A percentile compares a stretch with the other conserved stretches of the same genome.
Conservation (phyloP, 2,329 filamentous ascomycete genomes). For the Aureobasidium mangrovei region DNA sequence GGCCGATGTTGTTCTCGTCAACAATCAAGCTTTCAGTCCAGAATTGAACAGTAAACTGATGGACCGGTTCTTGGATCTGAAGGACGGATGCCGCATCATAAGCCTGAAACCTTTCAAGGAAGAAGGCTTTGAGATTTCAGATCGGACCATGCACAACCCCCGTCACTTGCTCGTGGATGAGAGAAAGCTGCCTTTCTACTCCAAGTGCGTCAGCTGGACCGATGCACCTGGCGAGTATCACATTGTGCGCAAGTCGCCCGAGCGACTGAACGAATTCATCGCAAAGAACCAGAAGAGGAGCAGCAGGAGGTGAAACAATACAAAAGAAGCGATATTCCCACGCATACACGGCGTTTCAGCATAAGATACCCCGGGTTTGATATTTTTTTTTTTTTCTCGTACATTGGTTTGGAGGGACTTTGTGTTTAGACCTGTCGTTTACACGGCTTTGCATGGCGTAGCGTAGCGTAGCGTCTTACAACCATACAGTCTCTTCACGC, state of each 20-base stretch:
- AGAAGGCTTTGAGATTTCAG: constrained; percentile 64
- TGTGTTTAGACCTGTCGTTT: too few species aligned
- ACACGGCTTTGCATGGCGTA: not conserved
- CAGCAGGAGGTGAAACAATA: not conserved
- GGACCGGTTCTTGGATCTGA: constrained; percentile 86
- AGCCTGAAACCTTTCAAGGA: constrained; percentile 88
- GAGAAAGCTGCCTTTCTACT: constrained; percentile 58
- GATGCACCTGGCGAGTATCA: constrained; percentile 77
- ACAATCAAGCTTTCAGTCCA: constrained; percentile 93
- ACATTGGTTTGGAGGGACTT: not conserved
- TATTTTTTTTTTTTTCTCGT: not conserved
- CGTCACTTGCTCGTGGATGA: constrained; percentile 73
- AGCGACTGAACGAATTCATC: constrained; percentile 2
- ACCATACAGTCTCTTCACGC: constrained; percentile 7
- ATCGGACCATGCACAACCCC: constrained; percentile 68
- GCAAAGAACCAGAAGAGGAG: not conserved
- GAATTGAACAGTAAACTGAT: constrained; percentile 76
- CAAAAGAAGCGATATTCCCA: not conserved
- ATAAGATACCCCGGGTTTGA: constrained; percentile 5
- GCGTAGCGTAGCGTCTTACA: not conserved
- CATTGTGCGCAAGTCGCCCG: constrained; percentile 59
- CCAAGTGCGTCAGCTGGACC: constrained; percentile 78
- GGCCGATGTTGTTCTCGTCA: constrained; percentile 93
- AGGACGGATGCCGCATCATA: constrained; percentile 80
- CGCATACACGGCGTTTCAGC: not conserved